phyloP scores from a whole-genome alignment of 306 rosid genomes.

The Oxytropis ochrocephala region DNA sequence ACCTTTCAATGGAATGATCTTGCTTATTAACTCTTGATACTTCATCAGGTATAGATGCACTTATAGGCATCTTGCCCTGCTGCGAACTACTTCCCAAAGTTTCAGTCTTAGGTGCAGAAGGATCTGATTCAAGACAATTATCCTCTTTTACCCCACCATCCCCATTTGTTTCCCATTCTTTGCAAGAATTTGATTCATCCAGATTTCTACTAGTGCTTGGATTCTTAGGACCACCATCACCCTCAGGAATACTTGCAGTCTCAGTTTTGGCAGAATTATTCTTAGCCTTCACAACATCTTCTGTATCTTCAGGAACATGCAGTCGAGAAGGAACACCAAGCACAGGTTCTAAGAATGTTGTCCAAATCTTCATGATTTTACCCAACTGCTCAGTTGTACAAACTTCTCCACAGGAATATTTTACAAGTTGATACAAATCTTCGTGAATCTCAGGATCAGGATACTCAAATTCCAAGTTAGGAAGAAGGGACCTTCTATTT shows the following conservation, averaged over 20 bases:
- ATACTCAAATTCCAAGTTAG: constrained; percentile 82
- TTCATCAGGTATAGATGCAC: constrained; percentile 63
- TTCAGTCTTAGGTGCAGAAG: constrained; percentile 39
- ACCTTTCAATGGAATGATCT: constrained; percentile 48
- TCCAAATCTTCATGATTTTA: constrained; percentile 95
- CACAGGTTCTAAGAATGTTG: constrained; percentile 81
- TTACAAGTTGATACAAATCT: constrained; percentile 84
- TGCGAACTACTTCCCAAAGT: constrained; percentile 38
- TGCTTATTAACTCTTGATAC: constrained; percentile 58
- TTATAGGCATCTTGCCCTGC: constrained; percentile 48
- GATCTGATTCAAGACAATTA: constrained; percentile 47
- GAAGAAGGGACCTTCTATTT: constrained; percentile 77
- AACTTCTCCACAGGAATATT: constrained; percentile 94
- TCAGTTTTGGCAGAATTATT: constrained; percentile 42
- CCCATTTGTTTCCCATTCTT: constrained; percentile 63
- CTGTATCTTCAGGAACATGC: constrained; percentile 78
- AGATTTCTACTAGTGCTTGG: constrained; percentile 45
- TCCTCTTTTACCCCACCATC: constrained; percentile 61
- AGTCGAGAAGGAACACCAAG: constrained; percentile 81
- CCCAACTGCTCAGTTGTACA: constrained; percentile 86
- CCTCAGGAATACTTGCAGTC: constrained; percentile 40
- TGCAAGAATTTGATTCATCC: constrained; percentile 65
- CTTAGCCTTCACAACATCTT: constrained; percentile 66
- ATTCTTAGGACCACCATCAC: constrained; percentile 60
- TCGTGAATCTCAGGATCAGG: constrained; percentile 83